These are phyloP conservation scores for Aphanomyces euteiches DNA, from an alignment of 352 stramenopile genomes.

Conservation along the genomic window DNA sequence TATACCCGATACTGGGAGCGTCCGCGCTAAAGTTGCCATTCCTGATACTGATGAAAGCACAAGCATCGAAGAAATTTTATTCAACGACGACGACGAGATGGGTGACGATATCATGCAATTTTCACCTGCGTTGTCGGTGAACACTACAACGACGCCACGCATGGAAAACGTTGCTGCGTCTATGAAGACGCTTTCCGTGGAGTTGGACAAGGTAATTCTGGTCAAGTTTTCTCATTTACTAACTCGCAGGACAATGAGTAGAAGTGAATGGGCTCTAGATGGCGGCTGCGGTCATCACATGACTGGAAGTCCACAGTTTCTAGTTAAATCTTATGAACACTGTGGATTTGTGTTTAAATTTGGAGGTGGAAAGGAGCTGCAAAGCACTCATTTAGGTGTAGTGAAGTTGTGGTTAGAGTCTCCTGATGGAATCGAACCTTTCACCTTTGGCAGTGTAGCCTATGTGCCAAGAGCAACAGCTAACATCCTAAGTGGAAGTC, in stretches of 20 bases:
- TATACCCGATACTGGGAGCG: not conserved
- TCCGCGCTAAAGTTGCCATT: not conserved
- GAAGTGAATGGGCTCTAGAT: not conserved
- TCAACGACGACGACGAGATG: too few relatives aligned
- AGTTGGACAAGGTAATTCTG: not conserved
- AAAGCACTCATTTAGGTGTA: not conserved
- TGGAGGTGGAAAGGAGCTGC: not conserved
- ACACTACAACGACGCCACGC: not conserved
- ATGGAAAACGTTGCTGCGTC: not conserved
- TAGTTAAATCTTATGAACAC: too few relatives aligned
- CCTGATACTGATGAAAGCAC: not conserved
- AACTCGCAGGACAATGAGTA: not conserved
- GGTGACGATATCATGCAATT: not conserved
- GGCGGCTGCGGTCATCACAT: not conserved
- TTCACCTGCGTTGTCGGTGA: not conserved
- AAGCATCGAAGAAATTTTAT: too few relatives aligned
- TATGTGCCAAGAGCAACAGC: not conserved
- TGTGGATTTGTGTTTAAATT: not conserved
- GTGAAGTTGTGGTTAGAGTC: not conserved
- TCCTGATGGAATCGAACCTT: not conserved
- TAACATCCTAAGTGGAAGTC: not conserved
- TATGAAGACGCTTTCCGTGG: not conserved
- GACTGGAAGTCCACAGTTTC: not conserved
- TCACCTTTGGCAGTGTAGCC: not conserved
- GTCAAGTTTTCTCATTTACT: not conserved